These are phyloP conservation scores for Fraxinus albicans DNA, from an alignment of 305 asterid genomes.

Conservation along the genomic window DNA sequence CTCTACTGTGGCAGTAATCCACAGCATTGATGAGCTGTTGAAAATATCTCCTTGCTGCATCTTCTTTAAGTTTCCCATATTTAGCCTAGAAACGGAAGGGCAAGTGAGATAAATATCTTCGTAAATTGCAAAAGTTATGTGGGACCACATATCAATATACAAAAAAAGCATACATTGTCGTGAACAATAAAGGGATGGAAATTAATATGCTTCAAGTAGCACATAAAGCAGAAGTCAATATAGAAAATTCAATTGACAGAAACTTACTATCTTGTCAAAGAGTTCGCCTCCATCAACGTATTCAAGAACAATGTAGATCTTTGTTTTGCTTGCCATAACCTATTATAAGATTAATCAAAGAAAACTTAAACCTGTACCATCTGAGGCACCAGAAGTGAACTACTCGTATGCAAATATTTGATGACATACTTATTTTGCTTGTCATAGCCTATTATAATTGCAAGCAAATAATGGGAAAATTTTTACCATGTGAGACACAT, in stretches of 20 bases:
- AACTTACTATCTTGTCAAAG: slow-evolving; percentile 76
- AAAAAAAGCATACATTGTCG: background rate
- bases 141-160: background rate
- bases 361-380: background rate
- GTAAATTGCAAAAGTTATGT: background rate
- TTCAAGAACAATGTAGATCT: slow-evolving; percentile 80
- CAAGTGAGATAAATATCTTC: background rate
- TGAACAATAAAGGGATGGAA: background rate
- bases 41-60: slow-evolving; percentile 62
- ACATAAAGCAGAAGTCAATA: background rate
- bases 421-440: background rate
- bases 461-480: background rate
- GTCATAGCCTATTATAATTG: background rate
- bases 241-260: background rate
- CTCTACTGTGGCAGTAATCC: slow-evolving; percentile 89
- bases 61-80: slow-evolving; percentile 71
- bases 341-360: slow-evolving; percentile 19
- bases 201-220: background rate
- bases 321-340: slow-evolving; percentile 86
- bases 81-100: slow-evolving; percentile 44
- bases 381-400: slow-evolving; percentile 2
- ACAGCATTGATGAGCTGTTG: slow-evolving; percentile 87
- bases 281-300: slow-evolving; percentile 85
- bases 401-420: background rate
- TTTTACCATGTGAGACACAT: background rate